Evolutionary conservation across 768 basidiomycete genomes (phyloP), one percentile per base, ranked within the genome.

Genomic region (Pulveroboletus ravenelii): DNA sequence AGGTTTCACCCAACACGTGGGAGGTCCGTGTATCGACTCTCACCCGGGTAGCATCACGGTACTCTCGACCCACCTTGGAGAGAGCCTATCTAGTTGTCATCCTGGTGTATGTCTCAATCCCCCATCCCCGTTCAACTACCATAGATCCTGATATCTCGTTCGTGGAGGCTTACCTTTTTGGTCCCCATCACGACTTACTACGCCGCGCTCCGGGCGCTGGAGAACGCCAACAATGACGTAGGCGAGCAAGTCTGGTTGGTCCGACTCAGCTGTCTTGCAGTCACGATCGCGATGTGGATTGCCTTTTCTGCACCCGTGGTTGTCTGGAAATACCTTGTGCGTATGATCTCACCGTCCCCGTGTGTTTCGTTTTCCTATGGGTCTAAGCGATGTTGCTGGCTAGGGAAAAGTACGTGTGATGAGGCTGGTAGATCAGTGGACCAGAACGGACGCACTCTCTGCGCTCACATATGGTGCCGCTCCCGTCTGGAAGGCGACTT

Each of bases 1-100:
- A 80, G 75, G 65, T 79, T 50, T 60, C 72, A 6, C 64, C 67
- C 5, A 73, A 74, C 43, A 66, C 65, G 6, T 81, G 79, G 80
- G 68, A 64, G 31, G 57, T 57, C 9, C 73, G 80, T 29, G 48
- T 79, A 31, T 64, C 70, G 27, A 58, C 65, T 10, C 68, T 80
- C 38, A 60, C 65, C 6, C 58, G 58, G 17, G 53, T 72, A 27
- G 69, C 71, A 14, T 66, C 68, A 12, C 71, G 66, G 6, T 78
- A 74, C 57, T 66, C 71, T 55, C 72, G 73, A 44, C 76, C 75
- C 6, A 50, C 61, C 13, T 64, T 81, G 50, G 80, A 81, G 53
- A 62, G 71, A 20, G 48, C 68, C 38, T 81, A 74, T 69, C 51
- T 72, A 13, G 15, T 68, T 17, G n/a, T 72, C 48, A 63, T 63